Conservation (phyloP, 805 yeast genomes). For the Yarrowia sp. region DNA sequence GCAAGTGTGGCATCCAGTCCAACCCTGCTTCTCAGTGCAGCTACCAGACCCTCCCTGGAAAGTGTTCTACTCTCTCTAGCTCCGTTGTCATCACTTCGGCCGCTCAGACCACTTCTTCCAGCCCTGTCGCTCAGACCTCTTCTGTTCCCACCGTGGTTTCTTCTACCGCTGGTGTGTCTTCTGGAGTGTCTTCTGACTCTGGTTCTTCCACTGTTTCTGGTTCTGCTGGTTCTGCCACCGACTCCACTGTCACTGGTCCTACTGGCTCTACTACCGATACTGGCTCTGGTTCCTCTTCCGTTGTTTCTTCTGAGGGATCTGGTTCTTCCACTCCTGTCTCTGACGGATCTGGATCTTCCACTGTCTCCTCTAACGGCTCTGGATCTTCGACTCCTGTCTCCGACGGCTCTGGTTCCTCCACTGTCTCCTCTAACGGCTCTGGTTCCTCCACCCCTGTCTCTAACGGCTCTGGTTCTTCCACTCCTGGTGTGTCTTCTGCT, state of each 20-base stretch:
- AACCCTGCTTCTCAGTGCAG: background rate
- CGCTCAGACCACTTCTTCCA: background rate
- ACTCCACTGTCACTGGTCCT: background rate
- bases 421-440: no score
- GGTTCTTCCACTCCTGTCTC: background rate
- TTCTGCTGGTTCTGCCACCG: background rate
- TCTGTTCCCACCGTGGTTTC: no score
- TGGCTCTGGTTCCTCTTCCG: background rate
- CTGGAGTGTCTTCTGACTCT: no score
- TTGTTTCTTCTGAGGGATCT: background rate
- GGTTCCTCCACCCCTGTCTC: no score
- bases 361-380: background rate
- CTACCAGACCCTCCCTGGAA: slow-evolving; percentile 1
- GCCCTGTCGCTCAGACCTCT: no score
- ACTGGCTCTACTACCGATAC: background rate
- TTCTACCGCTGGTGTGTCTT: background rate
- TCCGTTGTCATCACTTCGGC: background rate
- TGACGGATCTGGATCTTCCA: background rate
- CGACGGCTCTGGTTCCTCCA: no score
- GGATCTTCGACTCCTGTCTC: no score
- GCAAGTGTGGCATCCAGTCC: background rate
- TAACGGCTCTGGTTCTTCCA: no score
- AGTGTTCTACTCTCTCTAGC: background rate
- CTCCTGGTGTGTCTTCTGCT: no score
- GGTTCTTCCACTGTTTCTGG: background rate